Evolutionary conservation across 2,329 filamentous ascomycete genomes (phyloP).

Genomic region (Pseudogymnoascus pannorum): DNA sequence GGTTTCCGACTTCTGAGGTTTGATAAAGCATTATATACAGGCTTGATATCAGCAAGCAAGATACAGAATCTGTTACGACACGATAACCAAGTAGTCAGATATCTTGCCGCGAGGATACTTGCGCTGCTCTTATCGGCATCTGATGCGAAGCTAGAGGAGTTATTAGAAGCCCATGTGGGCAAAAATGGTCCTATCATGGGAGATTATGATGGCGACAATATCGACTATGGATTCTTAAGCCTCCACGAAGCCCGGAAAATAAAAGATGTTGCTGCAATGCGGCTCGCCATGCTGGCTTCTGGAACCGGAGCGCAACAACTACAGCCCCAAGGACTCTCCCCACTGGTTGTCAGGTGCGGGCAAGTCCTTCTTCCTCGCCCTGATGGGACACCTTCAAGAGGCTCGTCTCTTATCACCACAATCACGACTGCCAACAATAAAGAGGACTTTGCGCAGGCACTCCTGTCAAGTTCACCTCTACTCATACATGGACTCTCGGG

Average conservation of each 20-base stretch:
- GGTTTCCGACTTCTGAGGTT: constrained; percentile 74
- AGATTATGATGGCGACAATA: constrained; percentile 63
- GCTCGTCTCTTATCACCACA: constrained; percentile 58
- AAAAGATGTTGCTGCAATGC: constrained; percentile 17
- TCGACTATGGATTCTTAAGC: constrained; percentile 71
- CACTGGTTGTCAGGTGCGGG: constrained; percentile 57
- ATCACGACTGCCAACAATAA: constrained; percentile 67
- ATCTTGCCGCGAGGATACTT: constrained; percentile 74
- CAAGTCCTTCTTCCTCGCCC: constrained; percentile 60
- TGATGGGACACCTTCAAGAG: constrained; percentile 39
- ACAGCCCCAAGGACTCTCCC: constrained; percentile 42
- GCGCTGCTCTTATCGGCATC: constrained; percentile 72
- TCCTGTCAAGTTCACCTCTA: constrained; percentile 64
- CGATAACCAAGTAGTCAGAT: constrained; percentile 56
- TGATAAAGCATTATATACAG: constrained; percentile 61
- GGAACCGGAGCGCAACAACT: constrained; percentile 6
- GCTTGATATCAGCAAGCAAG: constrained; percentile 55
- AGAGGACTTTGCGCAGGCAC: constrained; percentile 55
- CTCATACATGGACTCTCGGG: constrained; percentile 78
- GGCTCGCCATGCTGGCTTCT: background rate
- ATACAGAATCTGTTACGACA: constrained; percentile 64
- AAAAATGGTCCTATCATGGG: constrained; percentile 54
- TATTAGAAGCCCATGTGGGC: constrained; percentile 60
- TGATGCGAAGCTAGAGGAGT: constrained; percentile 67
- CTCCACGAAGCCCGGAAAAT: constrained; percentile 45